Base-by-base conservation (phyloP, 2,329 filamentous ascomycete genomes). In the Colletotrichum truncatum region DNA sequence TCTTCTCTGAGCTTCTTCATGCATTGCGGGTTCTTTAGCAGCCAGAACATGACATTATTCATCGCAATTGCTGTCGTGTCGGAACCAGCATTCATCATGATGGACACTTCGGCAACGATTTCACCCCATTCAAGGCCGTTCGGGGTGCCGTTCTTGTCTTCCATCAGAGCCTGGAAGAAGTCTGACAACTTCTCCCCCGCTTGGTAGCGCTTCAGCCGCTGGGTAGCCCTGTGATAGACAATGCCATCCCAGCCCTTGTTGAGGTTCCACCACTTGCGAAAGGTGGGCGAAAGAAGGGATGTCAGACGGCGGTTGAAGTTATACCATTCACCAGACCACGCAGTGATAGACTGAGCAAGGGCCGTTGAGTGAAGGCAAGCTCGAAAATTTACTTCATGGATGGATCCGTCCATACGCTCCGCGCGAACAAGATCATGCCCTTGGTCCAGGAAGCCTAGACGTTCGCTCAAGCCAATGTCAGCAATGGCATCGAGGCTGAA, bases 121-220 rank as follows among this genome's bases (percentile, higher is more conserved):
- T 89, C 86, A 23, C 86, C 86, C 80, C 80, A 85, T 64, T 87
- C 83, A 2, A 88, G 79, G 36, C 80, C 73, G 25, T 76, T 74
- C 0, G 79, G 74, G 1, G 72, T 72, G 9, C 74, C 81, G 23
- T 79, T 75, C 55, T 77, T 80, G 49, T 81, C 77, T 10, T 82
- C 83, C 82, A 89, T 85, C 6, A 88, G 72, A 0, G 80, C 78
- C 46, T 83, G 78, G 76, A 89, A 88, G 74, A 89, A 88, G 69
- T 89, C 87, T 41, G 85, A 81, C 0, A 88, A 76, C 64, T 83
- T 84, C 71, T 89, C 85, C 18, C 86, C 85, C 1, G 75, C 75
- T 18, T 80, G 71, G 66, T 85, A 84, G 1, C 82, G 75, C 59
- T 81, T 34, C 9, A 58, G 23, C 2, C 60, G 53, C 10, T 58